Base-by-base conservation (phyloP, 202 grass and related monocot genomes). In the Hordeum pubiflorum region DNA sequence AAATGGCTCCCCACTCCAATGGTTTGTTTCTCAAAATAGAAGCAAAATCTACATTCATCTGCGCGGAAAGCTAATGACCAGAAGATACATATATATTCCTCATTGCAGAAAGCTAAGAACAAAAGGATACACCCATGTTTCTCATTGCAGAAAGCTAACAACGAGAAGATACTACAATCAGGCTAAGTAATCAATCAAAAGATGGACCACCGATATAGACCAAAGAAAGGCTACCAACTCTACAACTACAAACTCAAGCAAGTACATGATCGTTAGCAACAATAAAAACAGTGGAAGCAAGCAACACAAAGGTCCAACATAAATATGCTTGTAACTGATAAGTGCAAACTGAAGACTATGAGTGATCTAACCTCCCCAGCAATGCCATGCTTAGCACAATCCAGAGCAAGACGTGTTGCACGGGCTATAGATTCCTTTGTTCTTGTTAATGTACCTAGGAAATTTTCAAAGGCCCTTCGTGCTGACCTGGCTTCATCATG, bases 361-460 rank as follows among this genome's bases (percentile, higher is more conserved):
- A 11, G 75, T 80, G 72, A 66, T 77, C 90, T 81, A 74, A 97
- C 95, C 95, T 97, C 90, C 76, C 95, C 90, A 76, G 95, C 92
- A 81, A 94, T 97, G 66, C 90, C 90, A 88, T 97, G 88, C 78
- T 94, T 97, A 66, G 88, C 90, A 81, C 92, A 97, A 65, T 97
- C 95, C 44, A 97, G 91, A 79, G 91, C 95, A 69, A 97, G 86
- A 57, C 92, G 90, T 58, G 95, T 97, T 88, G 92, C 95, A 76
- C 95, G 90, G 59, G 88, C 87, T 87, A 97, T 97, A 80, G 84
- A 89, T 82, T 97, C 95, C 81, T 97, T 97, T 21, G 95, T 94
- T 85, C 95, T 89, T 74, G 95, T 92, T 55, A 97, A 67, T 41
- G 88, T 93, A 52, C 84, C 84, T 82, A 97, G 84, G 36, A 92